A percentile compares a stretch with the other conserved stretches of the same genome.
These are phyloP conservation scores for Septoria linicola DNA, from an alignment of 2,329 filamentous ascomycete species.

Conservation along the genomic window DNA sequence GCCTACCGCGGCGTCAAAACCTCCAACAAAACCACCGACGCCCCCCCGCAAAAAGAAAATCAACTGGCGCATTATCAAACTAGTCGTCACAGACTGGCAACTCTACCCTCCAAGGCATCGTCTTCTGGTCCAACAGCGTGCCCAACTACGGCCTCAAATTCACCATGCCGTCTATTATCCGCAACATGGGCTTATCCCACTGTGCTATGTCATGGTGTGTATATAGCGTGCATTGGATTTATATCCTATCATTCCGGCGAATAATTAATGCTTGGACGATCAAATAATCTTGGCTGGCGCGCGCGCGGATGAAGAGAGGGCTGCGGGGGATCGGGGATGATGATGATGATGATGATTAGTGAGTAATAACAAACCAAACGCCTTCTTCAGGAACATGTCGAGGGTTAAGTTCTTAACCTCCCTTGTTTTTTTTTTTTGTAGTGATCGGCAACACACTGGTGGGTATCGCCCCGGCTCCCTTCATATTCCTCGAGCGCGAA, in stretches of 20 bases:
- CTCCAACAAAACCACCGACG: constrained; percentile 18
- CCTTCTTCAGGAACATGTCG: too few relatives aligned
- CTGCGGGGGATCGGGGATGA: constrained; percentile 43
- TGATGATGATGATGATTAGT: too few relatives aligned
- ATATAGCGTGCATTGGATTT: constrained; percentile 33
- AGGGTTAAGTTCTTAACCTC: too few relatives aligned
- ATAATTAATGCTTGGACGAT: constrained; percentile 35
- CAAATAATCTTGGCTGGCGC: constrained; percentile 38
- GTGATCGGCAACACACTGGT: constrained; percentile 39
- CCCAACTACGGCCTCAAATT: constrained; percentile 39
- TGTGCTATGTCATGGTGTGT: constrained; percentile 34
- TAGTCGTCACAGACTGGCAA: constrained; percentile 29
- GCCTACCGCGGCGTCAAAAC: constrained; percentile 45
- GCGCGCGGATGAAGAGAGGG: constrained; percentile 39
- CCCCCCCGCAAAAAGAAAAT: constrained; percentile 46
- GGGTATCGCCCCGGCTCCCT: constrained; percentile 20
- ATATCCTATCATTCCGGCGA: constrained; percentile 36
- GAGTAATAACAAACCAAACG: too few relatives aligned
- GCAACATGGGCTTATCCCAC: constrained; percentile 29
- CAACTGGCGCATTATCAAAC: constrained; percentile 35
- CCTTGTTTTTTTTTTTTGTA: too few relatives aligned
- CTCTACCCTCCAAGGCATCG: constrained; percentile 29
- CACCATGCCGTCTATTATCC: constrained; percentile 52
- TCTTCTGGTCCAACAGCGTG: constrained; percentile 31
- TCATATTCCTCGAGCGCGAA: constrained; percentile 40